Percentiles rank a stretch among this genome's conserved stretches.
phyloP scores from a whole-genome alignment of 2,329 filamentous ascomycete genomes.

The Paramyrothecium roridum region DNA sequence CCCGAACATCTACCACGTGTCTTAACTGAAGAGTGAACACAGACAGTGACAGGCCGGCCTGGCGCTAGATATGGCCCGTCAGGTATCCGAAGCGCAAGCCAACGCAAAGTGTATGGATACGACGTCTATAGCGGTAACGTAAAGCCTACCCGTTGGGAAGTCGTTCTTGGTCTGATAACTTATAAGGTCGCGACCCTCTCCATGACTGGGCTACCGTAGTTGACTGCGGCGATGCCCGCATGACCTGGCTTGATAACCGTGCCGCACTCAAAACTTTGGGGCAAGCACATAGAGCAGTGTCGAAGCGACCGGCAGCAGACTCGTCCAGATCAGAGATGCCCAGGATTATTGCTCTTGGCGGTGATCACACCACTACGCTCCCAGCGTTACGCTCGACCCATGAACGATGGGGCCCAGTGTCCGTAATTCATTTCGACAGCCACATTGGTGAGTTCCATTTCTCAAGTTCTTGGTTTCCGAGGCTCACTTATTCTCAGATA shows the following conservation, averaged over 20 bases:
- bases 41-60: constrained; percentile 10
- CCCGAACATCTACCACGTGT: neutral
- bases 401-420: constrained; percentile 60
- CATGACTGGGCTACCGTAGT: constrained; percentile 74
- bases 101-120: neutral
- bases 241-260: constrained; percentile 82
- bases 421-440: constrained; percentile 71
- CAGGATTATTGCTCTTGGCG: constrained; percentile 67
- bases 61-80: constrained; percentile 81
- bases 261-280: constrained; percentile 83
- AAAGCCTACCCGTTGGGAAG: neutral
- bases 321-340: constrained; percentile 32
- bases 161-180: constrained; percentile 68
- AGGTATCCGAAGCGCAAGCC: constrained; percentile 73
- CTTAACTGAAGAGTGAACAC: neutral
- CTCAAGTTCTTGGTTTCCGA: neutral
- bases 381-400: constrained; percentile 65
- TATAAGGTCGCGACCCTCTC: constrained; percentile 73
- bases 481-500: neutral
- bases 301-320: constrained; percentile 33
- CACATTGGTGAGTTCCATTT: constrained; percentile 3
- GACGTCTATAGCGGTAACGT: neutral
- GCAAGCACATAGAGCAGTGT: constrained; percentile 71
- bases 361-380: constrained; percentile 69
- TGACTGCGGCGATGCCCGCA: constrained; percentile 88